Evolutionary conservation across 768 basidiomycete genomes (phyloP).

Genomic region (Lactarius quietus): DNA sequence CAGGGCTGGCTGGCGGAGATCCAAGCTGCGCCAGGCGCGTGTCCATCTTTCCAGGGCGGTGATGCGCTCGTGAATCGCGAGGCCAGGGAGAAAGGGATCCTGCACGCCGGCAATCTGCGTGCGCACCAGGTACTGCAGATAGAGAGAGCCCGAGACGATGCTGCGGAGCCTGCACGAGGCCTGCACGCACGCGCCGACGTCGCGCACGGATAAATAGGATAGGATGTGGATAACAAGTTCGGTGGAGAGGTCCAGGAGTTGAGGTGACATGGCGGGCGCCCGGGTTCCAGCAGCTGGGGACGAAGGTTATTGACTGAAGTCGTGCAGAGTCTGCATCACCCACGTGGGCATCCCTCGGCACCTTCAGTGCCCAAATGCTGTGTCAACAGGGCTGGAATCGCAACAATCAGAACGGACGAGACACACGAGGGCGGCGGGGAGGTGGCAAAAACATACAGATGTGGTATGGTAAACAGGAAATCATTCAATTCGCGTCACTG

Average conservation of each 20-base stretch:
- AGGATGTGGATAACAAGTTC: slow-evolving; percentile 23
- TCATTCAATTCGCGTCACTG: neutral
- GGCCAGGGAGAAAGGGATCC: slow-evolving; percentile 13
- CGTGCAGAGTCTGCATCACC: neutral
- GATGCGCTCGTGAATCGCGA: slow-evolving; percentile 17
- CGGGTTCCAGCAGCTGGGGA: slow-evolving; percentile 5
- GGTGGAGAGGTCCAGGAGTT: slow-evolving; percentile 20
- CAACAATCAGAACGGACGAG: slow-evolving; percentile 1
- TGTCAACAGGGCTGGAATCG: neutral
- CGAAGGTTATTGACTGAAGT: neutral
- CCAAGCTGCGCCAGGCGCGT: slow-evolving; percentile 12
- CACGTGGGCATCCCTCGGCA: slow-evolving; percentile 6
- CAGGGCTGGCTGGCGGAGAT: slow-evolving; percentile 15
- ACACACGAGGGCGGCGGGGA: neutral
- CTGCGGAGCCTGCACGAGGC: slow-evolving; percentile 14
- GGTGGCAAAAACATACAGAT: neutral
- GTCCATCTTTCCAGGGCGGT: slow-evolving; percentile 17
- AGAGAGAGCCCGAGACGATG: slow-evolving; percentile 17
- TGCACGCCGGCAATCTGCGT: slow-evolving; percentile 16
- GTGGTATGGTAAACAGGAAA: neutral
- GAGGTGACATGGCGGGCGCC: slow-evolving; percentile 17
- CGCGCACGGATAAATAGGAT: slow-evolving; percentile 13
- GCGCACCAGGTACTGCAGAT: slow-evolving; percentile 19
- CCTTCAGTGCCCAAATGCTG: neutral
- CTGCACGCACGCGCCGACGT: slow-evolving; percentile 16